Conservation (phyloP, 1,139 yeast genomes). For the Diutina scorzettiae region DNA sequence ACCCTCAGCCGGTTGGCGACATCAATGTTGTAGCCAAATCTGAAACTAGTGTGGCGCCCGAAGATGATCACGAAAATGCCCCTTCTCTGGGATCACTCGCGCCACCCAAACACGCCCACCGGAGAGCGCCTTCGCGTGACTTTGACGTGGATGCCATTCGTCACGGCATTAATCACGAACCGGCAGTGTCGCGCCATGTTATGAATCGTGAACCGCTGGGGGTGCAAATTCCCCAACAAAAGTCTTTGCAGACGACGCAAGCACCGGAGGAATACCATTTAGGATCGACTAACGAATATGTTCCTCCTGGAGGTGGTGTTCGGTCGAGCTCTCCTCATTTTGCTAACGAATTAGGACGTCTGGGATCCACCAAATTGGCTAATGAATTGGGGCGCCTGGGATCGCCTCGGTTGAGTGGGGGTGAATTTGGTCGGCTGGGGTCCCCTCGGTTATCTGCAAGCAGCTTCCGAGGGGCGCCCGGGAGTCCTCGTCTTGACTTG, state of each 20-base stretch:
- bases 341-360: too few relatives aligned
- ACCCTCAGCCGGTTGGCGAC: too few relatives aligned
- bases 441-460: neutral
- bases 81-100: neutral
- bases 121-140: neutral
- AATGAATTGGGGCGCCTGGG: too few relatives aligned
- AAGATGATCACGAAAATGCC: neutral
- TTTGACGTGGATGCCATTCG: constrained; percentile 4
- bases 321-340: too few relatives aligned
- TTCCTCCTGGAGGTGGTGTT: neutral
- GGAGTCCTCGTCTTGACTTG: neutral
- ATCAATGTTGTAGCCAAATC: too few relatives aligned
- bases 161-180: neutral
- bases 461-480: neutral
- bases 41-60: too few relatives aligned
- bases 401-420: neutral
- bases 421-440: neutral
- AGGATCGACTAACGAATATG: neutral
- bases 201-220: constrained; percentile 4
- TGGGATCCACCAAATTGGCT: neutral
- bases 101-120: constrained; percentile 1
- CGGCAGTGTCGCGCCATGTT: neutral
- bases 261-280: neutral
- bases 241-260: neutral
- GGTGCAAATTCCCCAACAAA: constrained; percentile 3